Percentiles rank a stretch among this genome's conserved stretches.
phyloP scores from a whole-genome alignment of 805 yeast species.

The Wickerhamiella domercqiae region DNA sequence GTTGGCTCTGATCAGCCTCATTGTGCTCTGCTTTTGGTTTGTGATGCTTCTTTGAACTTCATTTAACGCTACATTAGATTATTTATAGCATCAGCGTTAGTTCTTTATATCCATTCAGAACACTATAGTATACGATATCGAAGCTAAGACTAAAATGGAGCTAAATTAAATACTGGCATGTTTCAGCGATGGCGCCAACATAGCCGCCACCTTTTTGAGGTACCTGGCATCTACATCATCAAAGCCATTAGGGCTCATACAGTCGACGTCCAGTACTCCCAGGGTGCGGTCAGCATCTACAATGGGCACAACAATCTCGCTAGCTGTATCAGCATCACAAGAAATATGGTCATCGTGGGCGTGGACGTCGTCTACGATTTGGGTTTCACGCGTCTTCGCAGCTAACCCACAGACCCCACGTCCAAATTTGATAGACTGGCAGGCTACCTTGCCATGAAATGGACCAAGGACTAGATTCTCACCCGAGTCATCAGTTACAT shows the following conservation, averaged over 20 bases:
- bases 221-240: slow-evolving; percentile 41
- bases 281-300: slow-evolving; percentile 28
- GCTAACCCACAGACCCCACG: slow-evolving; percentile 89
- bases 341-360: slow-evolving; percentile 87
- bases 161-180: not conserved
- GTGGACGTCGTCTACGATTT: slow-evolving; percentile 63
- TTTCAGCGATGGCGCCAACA: slow-evolving; percentile 37
- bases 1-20: slow-evolving; percentile 33
- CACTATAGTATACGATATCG: too few species aligned
- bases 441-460: slow-evolving; percentile 93
- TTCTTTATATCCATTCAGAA: too few species aligned
- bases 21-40: slow-evolving; percentile 36
- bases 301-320: slow-evolving; percentile 88
- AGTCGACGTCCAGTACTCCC: slow-evolving; percentile 84
- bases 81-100: too few species aligned
- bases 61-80: not conserved
- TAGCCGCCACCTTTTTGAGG: slow-evolving; percentile 43
- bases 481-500: slow-evolving; percentile 33
- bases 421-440: slow-evolving; percentile 67
- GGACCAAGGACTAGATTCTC: slow-evolving; percentile 65
- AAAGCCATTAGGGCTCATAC: slow-evolving; percentile 50
- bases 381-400: slow-evolving; percentile 43
- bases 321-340: slow-evolving; percentile 86
- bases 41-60: slow-evolving; percentile 21
- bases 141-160: not conserved